These are phyloP conservation scores for Melanogaster broomeanus DNA, from an alignment of 768 basidiomycete genomes.

Conservation along the genomic window DNA sequence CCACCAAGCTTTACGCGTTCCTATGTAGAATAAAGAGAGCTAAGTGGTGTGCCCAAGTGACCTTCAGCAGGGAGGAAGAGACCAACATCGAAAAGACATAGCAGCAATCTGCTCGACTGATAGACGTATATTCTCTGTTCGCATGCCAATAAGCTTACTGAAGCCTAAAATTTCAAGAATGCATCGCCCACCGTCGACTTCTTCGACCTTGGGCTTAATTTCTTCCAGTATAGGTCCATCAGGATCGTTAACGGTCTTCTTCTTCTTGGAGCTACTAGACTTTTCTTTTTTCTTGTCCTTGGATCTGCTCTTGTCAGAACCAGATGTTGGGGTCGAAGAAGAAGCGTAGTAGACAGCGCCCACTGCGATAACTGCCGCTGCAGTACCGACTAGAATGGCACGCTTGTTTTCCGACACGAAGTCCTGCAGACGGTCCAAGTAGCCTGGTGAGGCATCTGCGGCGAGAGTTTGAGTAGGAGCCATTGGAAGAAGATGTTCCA, in stretches of 20 bases:
- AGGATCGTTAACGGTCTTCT: constrained; percentile 52
- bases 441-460: constrained; percentile 17
- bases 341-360: constrained; percentile 77
- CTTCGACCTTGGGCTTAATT: constrained; percentile 46
- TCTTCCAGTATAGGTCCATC: constrained; percentile 87
- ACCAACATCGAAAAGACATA: constrained; percentile 59
- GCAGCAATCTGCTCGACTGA: constrained; percentile 56
- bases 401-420: constrained; percentile 81
- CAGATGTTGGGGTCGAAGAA: constrained; percentile 42
- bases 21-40: constrained; percentile 37
- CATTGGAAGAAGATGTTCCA: constrained; percentile 9
- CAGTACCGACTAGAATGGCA: constrained; percentile 69
- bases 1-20: constrained; percentile 66
- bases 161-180: neutral
- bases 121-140: constrained; percentile 43
- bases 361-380: constrained; percentile 68
- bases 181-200: constrained; percentile 32
- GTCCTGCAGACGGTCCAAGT: constrained; percentile 64
- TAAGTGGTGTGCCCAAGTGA: constrained; percentile 4
- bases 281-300: constrained; percentile 49
- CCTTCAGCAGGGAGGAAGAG: neutral
- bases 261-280: constrained; percentile 52
- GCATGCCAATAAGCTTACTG: constrained; percentile 9
- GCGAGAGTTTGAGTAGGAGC: constrained; percentile 15
- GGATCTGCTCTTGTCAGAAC: constrained; percentile 46